Base-by-base conservation (phyloP, 2,329 filamentous ascomycete species). In the Ilyonectria mors-panacis region DNA sequence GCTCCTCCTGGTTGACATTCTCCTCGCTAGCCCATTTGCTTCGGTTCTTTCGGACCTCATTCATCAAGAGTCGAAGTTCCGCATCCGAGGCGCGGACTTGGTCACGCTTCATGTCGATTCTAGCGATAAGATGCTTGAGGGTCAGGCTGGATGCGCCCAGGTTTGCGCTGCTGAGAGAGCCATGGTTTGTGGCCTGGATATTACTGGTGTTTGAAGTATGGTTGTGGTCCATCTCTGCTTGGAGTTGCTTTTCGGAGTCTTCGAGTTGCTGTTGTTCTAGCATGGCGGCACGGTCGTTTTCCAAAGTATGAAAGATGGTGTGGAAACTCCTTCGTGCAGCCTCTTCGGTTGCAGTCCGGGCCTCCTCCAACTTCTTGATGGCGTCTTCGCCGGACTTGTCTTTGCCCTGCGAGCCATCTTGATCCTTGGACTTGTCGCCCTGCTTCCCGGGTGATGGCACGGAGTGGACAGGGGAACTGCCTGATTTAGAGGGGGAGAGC, bases 1-100 rank as follows among this genome's bases (percentile, higher is more conserved):
- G 87, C 81, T 99, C 96, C 81, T 99, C 96, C 81, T 99, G 96
- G 66, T 96, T 95, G 68, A 99, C 92, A 73, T 97, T 96, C 75
- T 99, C 96, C 81, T 98, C 96, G 79, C 93, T 98, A 4, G 96
- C 95, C 96, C 96, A 99, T 83, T 99, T 99, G 81, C 95, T 98
- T 76, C 96, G 88, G 75, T 98, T 98, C 81, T 98, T 99, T 70
- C 96, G 90, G 19, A 99, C 96, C 81, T 99, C 96, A 75, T 96
- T 98, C 88, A 99, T 97, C 65, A 99, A 84, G 56, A 92, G 94
- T 66, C 96, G 91, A 66, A 99, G 85, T 78, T 99, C 95, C 26
- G 94, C 93, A 83, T 99, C 96, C 1, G 95, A 97, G 19, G 96
- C 95, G 78, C 91, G 90, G 59, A 99, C 95, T 83, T 94, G 90